Percentiles rank a stretch among this genome's conserved stretches.
Evolutionary conservation across 1,284 basidiomycete genomes (phyloP).

Genomic region (Moniliella sp.): DNA sequence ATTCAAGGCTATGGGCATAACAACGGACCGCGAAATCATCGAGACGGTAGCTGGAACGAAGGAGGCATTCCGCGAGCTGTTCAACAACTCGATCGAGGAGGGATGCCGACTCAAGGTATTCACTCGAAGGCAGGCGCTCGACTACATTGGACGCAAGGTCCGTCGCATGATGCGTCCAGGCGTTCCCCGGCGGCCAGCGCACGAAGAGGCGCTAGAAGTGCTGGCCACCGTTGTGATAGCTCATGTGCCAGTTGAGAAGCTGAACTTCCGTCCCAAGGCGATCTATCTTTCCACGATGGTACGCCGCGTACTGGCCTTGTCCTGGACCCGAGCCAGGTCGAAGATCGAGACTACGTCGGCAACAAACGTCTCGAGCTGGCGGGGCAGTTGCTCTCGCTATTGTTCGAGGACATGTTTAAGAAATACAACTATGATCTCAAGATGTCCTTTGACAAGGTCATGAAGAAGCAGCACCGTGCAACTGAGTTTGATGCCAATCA

Average conservation of each 20-base stretch:
- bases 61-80: constrained; percentile 66
- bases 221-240: constrained; percentile 89
- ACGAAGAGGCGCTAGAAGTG: constrained; percentile 87
- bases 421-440: constrained; percentile 91
- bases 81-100: constrained; percentile 81
- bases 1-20: constrained; percentile 68
- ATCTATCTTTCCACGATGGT: constrained; percentile 98
- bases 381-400: constrained; percentile 73
- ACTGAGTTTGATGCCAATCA: constrained; percentile 87
- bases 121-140: constrained; percentile 77
- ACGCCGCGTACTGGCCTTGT: constrained; percentile 79
- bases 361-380: constrained; percentile 96
- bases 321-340: constrained; percentile 86
- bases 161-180: constrained; percentile 1
- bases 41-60: constrained; percentile 79
- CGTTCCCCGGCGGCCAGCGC: constrained; percentile 53
- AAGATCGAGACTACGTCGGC: constrained; percentile 95
- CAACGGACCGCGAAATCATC: constrained; percentile 92
- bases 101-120: constrained; percentile 49
- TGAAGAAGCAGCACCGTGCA: constrained; percentile 89
- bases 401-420: constrained; percentile 99
- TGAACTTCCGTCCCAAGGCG: constrained; percentile 83
- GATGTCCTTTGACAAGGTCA: constrained; percentile 82
- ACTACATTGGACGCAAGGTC: constrained; percentile 57
- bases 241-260: constrained; percentile 72